These are phyloP conservation scores for Aspergillus amoenus DNA, from an alignment of 2,329 filamentous ascomycete genomes.

Conservation along the genomic window DNA sequence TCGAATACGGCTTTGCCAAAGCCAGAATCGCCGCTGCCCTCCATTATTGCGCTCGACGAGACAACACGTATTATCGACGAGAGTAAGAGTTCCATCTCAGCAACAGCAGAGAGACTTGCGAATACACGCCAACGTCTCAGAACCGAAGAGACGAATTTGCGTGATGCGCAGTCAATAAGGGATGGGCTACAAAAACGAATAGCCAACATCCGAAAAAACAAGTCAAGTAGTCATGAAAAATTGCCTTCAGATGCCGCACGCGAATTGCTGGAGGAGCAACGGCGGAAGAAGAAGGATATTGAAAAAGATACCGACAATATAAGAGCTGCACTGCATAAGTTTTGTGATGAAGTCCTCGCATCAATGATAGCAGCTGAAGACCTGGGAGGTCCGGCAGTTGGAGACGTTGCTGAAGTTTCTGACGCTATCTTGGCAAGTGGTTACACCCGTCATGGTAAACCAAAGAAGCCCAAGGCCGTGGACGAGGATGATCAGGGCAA, in stretches of 20 bases:
- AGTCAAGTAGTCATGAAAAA: conserved; percentile 58
- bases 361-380: conserved; percentile 80
- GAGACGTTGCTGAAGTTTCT: conserved; percentile 66
- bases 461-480: conserved; percentile 37
- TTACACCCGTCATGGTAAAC: conserved; percentile 54
- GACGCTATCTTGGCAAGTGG: conserved; percentile 54
- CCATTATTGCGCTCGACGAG: conserved; percentile 68
- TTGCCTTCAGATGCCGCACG: conserved; percentile 61
- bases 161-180: conserved; percentile 49
- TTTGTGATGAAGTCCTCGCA: conserved; percentile 70
- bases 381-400: conserved; percentile 77
- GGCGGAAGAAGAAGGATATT: conserved; percentile 59
- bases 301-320: conserved; percentile 61
- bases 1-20: conserved; percentile 66
- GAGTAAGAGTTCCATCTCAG: conserved; percentile 59
- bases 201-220: conserved; percentile 56
- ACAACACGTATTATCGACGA: conserved; percentile 65
- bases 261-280: conserved; percentile 63
- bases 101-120: conserved; percentile 42
- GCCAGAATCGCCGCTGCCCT: conserved; percentile 66
- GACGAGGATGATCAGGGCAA: conserved; percentile 31
- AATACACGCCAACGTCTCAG: conserved; percentile 41
- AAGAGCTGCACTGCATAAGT: conserved; percentile 64
- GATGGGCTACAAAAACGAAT: conserved; percentile 58
- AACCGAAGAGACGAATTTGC: conserved; percentile 47